Evolutionary conservation across 139 green algal species (phyloP), one percentile per base, ranked within the genome.

Genomic region (Chlorella sp.): DNA sequence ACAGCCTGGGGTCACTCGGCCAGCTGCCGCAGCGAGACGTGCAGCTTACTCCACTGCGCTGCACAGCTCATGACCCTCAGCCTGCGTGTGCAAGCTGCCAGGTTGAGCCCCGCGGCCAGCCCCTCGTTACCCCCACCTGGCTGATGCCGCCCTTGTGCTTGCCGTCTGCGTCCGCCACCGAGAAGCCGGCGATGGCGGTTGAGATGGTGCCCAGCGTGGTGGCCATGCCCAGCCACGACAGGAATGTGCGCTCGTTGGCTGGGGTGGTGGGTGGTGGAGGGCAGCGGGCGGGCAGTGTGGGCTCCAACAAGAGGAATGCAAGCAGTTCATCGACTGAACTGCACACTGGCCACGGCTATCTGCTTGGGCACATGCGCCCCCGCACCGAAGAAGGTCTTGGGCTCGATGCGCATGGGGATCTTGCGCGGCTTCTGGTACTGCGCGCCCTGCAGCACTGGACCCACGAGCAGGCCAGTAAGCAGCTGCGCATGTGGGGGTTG

Each of bases 361-460:
- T 43, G n/a, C 36, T 36, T 14, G 19, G n/a, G 28, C 2, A 40
- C n/a, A 26, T 36, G 58, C 4, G 64, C 32, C 64, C 6, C 28
- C 60, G 72, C 76, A 98, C 95, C 94, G 87, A 98, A 98, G 74
- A 94, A 98, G 11, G 92, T 96, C 80, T 98, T 98, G 24, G 95
- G 95, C 87, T 98, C 95, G 32, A 98, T 95, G 0, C 95, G 87
- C 86, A 98, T 91, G 5, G 95, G 95, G 34, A 96, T 90, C 48
- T 93, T 94, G 28, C 95, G 88, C 1, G 94, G 93, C 34, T 95
- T 81, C 87, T 98, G 94, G 41, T 93, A 89, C 11, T 87, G 44
- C 6, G 93, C 93, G 1, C 93, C 94, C 77, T 86, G 69, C 70
- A 72, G 69, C 26, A 19, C n/a, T n/a, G n/a, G n/a, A n/a, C n/a